Evolutionary conservation across 2,329 filamentous ascomycete species (phyloP).

Genomic region (Metarhizium rileyi): DNA sequence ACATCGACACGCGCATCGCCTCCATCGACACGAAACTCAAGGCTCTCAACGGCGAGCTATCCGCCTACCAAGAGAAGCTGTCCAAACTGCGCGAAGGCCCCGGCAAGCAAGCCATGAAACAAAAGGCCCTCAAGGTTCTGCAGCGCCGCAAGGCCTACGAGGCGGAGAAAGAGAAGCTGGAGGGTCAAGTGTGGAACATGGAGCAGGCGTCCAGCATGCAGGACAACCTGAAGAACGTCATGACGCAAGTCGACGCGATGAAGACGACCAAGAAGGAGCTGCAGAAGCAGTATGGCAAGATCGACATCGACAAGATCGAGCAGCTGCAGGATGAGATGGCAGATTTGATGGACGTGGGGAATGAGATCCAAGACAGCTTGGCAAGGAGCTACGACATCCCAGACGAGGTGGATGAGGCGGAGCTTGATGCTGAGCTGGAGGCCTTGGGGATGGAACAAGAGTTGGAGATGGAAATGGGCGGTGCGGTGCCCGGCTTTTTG

Average conservation of each 20-base stretch:
- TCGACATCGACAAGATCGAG: constrained; percentile 97
- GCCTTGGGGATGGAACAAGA: constrained; percentile 91
- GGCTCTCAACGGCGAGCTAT: constrained; percentile 81
- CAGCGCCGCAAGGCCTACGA: constrained; percentile 94
- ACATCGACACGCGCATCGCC: constrained; percentile 76
- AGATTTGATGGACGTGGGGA: constrained; percentile 92
- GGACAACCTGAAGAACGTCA: constrained; percentile 95
- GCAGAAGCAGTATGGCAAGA: constrained; percentile 89
- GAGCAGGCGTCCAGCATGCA: constrained; percentile 98
- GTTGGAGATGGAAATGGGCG: constrained; percentile 59
- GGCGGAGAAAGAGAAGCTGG: constrained; percentile 83
- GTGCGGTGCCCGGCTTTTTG: constrained; percentile 73
- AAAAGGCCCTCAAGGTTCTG: constrained; percentile 89
- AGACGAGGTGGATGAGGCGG: constrained; percentile 93
- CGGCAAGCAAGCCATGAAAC: constrained; percentile 83
- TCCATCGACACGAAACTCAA: constrained; percentile 91
- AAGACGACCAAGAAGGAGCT: constrained; percentile 93
- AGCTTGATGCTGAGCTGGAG: constrained; percentile 93
- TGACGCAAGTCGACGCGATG: constrained; percentile 96
- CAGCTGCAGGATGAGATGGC: constrained; percentile 98
- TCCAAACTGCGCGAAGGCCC: constrained; percentile 91
- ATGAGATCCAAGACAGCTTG: constrained; percentile 95
- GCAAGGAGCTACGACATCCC: constrained; percentile 87
- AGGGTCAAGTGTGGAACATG: constrained; percentile 97
- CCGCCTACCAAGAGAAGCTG: constrained; percentile 79